Conservation (phyloP, 2,329 filamentous ascomycete species). For the Botrytis fragariae region DNA sequence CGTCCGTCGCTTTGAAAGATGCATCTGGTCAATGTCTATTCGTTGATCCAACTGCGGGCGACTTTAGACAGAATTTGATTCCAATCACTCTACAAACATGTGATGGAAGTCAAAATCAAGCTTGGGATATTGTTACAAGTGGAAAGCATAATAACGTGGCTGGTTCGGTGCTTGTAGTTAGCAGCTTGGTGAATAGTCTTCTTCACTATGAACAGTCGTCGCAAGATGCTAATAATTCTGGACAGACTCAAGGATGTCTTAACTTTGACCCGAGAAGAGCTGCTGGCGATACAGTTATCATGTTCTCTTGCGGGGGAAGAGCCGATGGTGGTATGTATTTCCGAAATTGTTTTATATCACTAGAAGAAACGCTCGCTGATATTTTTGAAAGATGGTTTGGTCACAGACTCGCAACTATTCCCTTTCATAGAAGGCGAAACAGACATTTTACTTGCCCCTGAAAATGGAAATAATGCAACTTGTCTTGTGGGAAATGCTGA, state of each 20-base stretch:
- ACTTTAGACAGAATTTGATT: conserved; percentile 47
- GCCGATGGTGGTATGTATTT: conserved; percentile 47
- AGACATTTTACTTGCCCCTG: conserved; percentile 47
- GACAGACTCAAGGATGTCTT: conserved; percentile 54
- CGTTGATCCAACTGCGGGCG: conserved; percentile 45
- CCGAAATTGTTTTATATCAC: neutral
- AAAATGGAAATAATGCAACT: conserved; percentile 44
- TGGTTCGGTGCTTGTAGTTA: conserved; percentile 52
- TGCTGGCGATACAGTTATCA: conserved; percentile 51
- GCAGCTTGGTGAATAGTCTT: conserved; percentile 44
- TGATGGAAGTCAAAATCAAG: conserved; percentile 43
- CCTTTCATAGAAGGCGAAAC: conserved; percentile 42
- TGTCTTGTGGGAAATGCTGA: conserved; percentile 43
- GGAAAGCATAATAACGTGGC: conserved; percentile 51
- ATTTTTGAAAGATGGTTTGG: conserved; percentile 31
- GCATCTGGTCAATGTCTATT: conserved; percentile 45
- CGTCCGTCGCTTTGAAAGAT: conserved; percentile 44
- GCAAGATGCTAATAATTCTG: neutral
- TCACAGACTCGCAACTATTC: conserved; percentile 48
- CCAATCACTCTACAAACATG: conserved; percentile 45
- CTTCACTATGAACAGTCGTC: neutral
- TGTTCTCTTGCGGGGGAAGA: conserved; percentile 59
- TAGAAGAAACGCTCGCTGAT: neutral
- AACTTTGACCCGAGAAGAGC: conserved; percentile 56
- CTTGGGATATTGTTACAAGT: conserved; percentile 46